Base-by-base conservation (phyloP, 164 flowering plant genomes). In the Kalanchoe fedtschenkoi region DNA sequence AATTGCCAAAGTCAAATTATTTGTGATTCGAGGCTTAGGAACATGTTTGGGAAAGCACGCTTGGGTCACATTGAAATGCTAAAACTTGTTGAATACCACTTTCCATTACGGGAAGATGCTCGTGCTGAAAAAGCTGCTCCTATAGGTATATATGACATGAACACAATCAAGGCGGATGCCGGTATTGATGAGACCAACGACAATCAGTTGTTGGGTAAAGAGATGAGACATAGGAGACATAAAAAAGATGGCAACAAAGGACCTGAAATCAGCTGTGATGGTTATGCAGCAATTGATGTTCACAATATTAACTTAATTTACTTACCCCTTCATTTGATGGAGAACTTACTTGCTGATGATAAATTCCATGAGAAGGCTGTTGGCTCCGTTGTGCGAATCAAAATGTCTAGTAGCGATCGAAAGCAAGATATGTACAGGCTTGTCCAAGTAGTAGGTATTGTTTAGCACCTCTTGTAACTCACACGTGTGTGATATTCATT, bases 41-140 rank as follows among this genome's bases (percentile, higher is more conserved):
- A 61, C 47, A 69, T 91, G 42, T 95, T 95, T 71, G 95, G 97
- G 5, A 89, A 86, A 75, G 72, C 76, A 56, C 81, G 88, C 55
- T 78, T 91, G 6, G 92, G 90, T 34, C 97, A 91, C 74, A 74
- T 89, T 74, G 99, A 95, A 81, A 91, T 95, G 99, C 74, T 89
- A 44, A 86, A 83, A 80, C 96, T 89, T 74, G 85, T 95, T 37
- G 95, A 87, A 53, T 78, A 78, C 29, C 99, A 95, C 73, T 82
- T 91, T 67, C 81, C 79, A 34, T 37, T 69, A 37, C 77, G 81
- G 68, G 88, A 86, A 38, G 77, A 72, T 68, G 56, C 78, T 26
- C 71, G 60, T 22, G 73, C 64, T 34, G 83, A 70, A 71, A 73
- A 70, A 69, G 68, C 71, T 65, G 58, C 55, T 14, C 78, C 70